These are phyloP conservation scores for Solanum hybrid DNA, from an alignment of 305 asterid genomes.

Conservation along the genomic window DNA sequence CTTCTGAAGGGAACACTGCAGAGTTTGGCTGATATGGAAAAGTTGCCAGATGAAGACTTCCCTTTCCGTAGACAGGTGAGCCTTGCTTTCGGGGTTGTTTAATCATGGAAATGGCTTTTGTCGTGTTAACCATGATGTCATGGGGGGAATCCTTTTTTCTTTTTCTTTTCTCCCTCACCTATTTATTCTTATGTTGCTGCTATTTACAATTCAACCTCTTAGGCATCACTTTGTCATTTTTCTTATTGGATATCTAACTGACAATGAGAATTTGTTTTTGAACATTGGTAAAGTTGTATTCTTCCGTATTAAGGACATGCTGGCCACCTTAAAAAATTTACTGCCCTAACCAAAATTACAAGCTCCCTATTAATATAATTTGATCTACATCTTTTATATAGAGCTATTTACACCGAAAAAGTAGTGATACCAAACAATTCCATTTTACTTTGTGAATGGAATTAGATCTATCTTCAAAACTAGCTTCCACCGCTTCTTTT, in stretches of 20 bases:
- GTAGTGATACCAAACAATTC: neutral
- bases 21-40: conserved; percentile 67
- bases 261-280: neutral
- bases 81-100: neutral
- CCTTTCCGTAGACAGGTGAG: conserved; percentile 71
- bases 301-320: neutral
- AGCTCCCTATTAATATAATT: neutral
- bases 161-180: neutral
- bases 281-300: neutral
- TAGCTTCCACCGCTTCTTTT: neutral
- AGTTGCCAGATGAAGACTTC: conserved; percentile 72
- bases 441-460: neutral
- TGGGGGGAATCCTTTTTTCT: neutral
- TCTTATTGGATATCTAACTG: neutral
- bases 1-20: conserved; percentile 49
- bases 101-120: neutral
- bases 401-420: neutral
- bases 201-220: neutral
- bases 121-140: neutral
- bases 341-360: neutral
- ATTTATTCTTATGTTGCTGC: neutral
- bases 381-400: neutral
- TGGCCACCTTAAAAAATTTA: neutral
- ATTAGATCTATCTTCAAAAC: neutral
- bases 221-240: neutral